Conservation (phyloP, 1,284 basidiomycete genomes). For the Porogramme epimiltina region DNA sequence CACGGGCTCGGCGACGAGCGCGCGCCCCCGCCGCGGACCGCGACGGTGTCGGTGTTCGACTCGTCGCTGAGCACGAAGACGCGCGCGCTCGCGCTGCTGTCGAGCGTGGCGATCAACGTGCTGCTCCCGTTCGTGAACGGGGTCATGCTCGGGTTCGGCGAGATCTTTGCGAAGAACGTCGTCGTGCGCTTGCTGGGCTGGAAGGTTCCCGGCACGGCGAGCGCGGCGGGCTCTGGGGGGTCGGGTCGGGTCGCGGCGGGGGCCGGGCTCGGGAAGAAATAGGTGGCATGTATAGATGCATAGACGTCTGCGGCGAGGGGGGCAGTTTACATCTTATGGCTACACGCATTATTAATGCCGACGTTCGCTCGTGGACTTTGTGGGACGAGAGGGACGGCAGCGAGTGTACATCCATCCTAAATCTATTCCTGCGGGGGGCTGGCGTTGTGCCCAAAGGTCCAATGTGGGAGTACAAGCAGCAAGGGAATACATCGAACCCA, state of each 20-base stretch:
- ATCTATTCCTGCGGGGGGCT: no score
- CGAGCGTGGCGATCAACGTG: conserved; percentile 90
- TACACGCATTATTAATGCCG: no score
- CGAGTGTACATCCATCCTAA: no score
- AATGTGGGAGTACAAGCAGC: no score
- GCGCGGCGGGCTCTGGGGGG: conserved; percentile 12
- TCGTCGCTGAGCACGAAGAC: conserved; percentile 62
- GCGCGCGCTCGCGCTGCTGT: conserved; percentile 72
- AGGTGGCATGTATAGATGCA: background rate
- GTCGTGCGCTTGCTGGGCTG: conserved; percentile 68
- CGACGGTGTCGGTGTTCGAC: conserved; percentile 84
- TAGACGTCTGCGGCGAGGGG: no score
- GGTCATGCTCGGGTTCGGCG: conserved; percentile 97
- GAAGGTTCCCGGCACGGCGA: conserved; percentile 32
- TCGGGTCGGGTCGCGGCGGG: conserved; percentile 31
- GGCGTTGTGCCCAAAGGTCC: no score
- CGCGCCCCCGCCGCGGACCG: conserved; percentile 35
- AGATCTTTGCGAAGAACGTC: conserved; percentile 93
- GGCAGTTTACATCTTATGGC: no score
- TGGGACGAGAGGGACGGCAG: no score
- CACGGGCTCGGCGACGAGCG: conserved; percentile 15
- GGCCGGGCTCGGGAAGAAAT: conserved; percentile 35
- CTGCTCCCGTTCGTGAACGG: conserved; percentile 95
- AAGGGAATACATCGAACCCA: no score
- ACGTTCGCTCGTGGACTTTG: no score